Conservation (phyloP, 495 filamentous ascomycete species). For the Annulohypoxylon moriforme region DNA sequence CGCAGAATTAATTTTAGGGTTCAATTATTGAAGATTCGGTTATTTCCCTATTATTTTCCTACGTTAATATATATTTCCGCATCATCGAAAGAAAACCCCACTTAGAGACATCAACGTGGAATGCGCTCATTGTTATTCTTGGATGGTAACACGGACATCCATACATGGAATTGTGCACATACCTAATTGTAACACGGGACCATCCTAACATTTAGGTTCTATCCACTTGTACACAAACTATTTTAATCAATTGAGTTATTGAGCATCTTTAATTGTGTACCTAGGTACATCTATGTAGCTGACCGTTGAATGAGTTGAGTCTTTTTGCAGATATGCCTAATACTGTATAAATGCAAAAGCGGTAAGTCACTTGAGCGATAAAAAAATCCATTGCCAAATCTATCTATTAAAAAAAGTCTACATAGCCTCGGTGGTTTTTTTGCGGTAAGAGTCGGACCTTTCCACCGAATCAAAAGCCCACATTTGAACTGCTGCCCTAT, state of each 20-base stretch:
- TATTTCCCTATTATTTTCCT: conserved; percentile 8
- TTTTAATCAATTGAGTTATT: not conserved
- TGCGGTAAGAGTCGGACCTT: conserved; percentile 39
- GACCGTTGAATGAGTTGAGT: not conserved
- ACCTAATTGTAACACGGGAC: not conserved
- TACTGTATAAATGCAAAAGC: conserved; percentile 24
- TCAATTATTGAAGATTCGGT: conserved; percentile 6
- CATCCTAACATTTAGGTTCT: not conserved
- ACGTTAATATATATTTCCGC: conserved; percentile 21
- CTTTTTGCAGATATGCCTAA: conserved; percentile 13
- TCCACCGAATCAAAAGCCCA: conserved; percentile 36
- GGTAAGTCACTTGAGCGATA: conserved; percentile 32
- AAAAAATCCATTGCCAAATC: conserved; percentile 26
- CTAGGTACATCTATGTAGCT: not conserved
- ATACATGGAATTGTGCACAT: not conserved
- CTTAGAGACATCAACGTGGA: not conserved
- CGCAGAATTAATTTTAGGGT: conserved; percentile 7
- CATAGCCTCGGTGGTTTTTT: conserved; percentile 44
- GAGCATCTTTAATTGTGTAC: not conserved
- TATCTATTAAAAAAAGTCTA: conserved; percentile 7
- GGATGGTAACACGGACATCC: conserved; percentile 4
- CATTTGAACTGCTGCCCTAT: conserved; percentile 21
- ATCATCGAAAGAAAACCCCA: not conserved
- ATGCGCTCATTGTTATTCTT: conserved; percentile 25
- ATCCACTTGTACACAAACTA: not conserved